These are phyloP conservation scores for Malassezia equina DNA, from an alignment of 1,284 basidiomycete genomes.

Conservation along the genomic window DNA sequence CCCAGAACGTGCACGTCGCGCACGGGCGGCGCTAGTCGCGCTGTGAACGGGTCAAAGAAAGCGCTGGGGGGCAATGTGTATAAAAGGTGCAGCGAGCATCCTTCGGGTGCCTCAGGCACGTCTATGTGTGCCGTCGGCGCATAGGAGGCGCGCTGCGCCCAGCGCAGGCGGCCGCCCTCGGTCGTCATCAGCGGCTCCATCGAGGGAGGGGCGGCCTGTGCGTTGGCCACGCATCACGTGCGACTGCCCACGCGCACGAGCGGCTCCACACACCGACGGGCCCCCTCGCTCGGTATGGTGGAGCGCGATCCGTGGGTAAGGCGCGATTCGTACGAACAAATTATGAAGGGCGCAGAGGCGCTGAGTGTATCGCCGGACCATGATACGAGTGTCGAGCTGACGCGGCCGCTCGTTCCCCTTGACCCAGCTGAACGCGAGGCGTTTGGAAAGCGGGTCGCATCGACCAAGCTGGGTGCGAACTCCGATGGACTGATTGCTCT, in stretches of 20 bases:
- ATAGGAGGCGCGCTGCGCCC: constrained; percentile 1
- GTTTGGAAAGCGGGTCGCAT: constrained; percentile 8
- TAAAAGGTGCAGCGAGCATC: neutral
- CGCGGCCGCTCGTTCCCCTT: constrained; percentile 6
- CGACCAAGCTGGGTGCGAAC: constrained; percentile 4
- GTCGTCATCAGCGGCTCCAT: neutral
- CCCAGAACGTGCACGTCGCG: neutral
- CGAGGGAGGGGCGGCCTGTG: neutral
- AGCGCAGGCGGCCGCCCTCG: neutral
- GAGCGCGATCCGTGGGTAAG: too few relatives aligned
- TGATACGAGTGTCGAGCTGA: constrained; percentile 3
- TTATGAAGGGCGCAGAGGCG: neutral
- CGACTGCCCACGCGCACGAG: neutral
- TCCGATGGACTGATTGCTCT: constrained; percentile 42
- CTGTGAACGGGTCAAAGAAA: constrained; percentile 13
- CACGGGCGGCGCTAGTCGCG: neutral
- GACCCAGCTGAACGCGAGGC: constrained; percentile 3
- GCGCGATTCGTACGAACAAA: neutral
- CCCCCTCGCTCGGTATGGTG: too few relatives aligned
- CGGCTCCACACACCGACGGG: neutral
- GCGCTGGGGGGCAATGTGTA: constrained; percentile 2
- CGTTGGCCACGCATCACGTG: neutral
- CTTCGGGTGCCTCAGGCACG: neutral
- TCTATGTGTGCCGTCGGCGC: constrained; percentile 1
- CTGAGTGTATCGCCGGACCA: neutral